A percentile compares a stretch with the other conserved stretches of the same genome.
Evolutionary conservation across 2,329 filamentous ascomycete genomes (phyloP).

Genomic region (Shiraia bambusicola): DNA sequence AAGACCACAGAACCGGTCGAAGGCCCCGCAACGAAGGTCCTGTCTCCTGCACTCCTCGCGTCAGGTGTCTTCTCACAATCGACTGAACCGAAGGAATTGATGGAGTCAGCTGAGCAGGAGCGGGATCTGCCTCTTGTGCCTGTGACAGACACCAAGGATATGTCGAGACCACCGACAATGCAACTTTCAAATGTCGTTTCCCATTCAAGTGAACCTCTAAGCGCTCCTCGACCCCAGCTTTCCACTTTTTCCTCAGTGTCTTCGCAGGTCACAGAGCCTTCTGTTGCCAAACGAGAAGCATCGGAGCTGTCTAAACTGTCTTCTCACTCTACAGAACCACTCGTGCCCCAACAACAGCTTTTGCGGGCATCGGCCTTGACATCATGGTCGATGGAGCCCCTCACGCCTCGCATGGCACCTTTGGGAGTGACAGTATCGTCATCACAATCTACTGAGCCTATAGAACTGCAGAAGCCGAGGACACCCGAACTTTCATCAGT

Average conservation of each 20-base stretch:
- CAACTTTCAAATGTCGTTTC: constrained; percentile 30
- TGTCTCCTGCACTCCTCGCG: constrained; percentile 24
- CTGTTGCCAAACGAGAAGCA: constrained; percentile 6
- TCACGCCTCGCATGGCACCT: constrained; percentile 10
- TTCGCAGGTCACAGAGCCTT: constrained; percentile 33
- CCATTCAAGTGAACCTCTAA: constrained; percentile 30
- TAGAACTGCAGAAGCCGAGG: constrained; percentile 6
- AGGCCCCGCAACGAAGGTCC: constrained; percentile 15
- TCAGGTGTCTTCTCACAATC: constrained; percentile 33
- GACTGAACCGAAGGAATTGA: constrained; percentile 18
- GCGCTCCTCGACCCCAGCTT: constrained; percentile 14
- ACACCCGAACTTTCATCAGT: constrained; percentile 13
- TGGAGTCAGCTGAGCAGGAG: background rate
- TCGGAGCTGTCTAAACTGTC: constrained; percentile 18
- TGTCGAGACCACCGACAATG: constrained; percentile 13
- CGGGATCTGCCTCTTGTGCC: background rate
- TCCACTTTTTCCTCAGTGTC: constrained; percentile 26
- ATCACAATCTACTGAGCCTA: constrained; percentile 27
- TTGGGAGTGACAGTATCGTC: constrained; percentile 23
- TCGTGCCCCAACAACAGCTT: constrained; percentile 13
- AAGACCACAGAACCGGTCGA: constrained; percentile 33
- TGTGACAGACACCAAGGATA: background rate
- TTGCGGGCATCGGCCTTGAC: constrained; percentile 26
- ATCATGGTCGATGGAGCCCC: constrained; percentile 29
- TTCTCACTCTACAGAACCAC: constrained; percentile 20